Evolutionary conservation across 2,329 filamentous ascomycete genomes (phyloP), one percentile per base, ranked within the genome.

Genomic region (Ophiosphaerella narmari): DNA sequence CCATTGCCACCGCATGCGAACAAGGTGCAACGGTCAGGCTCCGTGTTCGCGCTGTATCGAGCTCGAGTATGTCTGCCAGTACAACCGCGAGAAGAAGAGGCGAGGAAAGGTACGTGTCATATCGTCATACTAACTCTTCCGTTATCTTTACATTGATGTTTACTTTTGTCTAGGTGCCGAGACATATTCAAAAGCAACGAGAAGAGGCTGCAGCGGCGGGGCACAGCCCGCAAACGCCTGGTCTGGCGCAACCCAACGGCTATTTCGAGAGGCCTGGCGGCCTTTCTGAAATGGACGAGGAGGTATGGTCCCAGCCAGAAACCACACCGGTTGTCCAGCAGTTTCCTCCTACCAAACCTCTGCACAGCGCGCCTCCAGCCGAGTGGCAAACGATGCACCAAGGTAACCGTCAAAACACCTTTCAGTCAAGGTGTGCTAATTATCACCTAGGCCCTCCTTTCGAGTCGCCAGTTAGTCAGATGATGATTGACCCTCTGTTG

Each of bases 1-100:
- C 74, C 92, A 96, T 74, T 96, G 92, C 77, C 96, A 97, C 73
- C 92, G 96, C 73, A 81, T 97, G 62, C 83, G 92, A 62, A 97
- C 91, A 31, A 96, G 96, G 77, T 97, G 92, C 70, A 91, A 97
- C 73, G 92, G 92, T 42, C 89, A 94, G 72, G 84, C 89, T 57
- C 92, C 92, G 44, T 97, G 92, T 71, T 90, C 91, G 42, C 91
- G 96, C 73, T 97, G 92, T 73, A 86, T 92, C 31, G 40, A 57
- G 39, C 93, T 95, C 63, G 89, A 89, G 26, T 80, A 96, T 60
- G 85, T 87, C 37, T 97, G 92, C 77, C 91, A 96, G 75, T 97
- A 96, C 76, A 87, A 91, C 55, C 86, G 92, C 51, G 90, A 95
- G 74, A 86, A 91, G 62, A 97, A 97, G 78, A 95, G 96, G 79